phyloP scores from a whole-genome alignment of 2,329 filamentous ascomycete genomes.

The Penicillium rolfsii region DNA sequence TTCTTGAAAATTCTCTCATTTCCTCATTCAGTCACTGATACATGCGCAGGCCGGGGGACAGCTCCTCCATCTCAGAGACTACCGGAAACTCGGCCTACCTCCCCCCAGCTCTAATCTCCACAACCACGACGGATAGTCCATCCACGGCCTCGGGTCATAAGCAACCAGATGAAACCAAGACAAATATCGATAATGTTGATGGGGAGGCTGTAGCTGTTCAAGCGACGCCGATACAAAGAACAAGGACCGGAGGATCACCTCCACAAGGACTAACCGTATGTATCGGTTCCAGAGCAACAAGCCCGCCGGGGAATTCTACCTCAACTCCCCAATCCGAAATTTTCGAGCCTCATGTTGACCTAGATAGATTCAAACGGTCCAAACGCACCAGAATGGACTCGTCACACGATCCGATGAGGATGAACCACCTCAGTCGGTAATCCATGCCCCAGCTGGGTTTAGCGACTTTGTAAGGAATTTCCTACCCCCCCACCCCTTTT shows the following conservation, averaged over 20 bases:
- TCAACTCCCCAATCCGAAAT: background rate
- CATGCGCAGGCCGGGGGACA: constrained; percentile 22
- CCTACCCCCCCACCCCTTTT: background rate
- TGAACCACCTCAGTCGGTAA: constrained; percentile 74
- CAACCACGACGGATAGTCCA: background rate
- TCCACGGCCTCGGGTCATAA: background rate
- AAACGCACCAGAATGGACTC: constrained; percentile 19
- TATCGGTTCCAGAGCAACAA: background rate
- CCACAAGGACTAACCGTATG: constrained; percentile 34
- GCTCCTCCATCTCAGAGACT: constrained; percentile 11
- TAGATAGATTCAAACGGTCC: constrained; percentile 38
- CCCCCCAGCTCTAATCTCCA: constrained; percentile 1
- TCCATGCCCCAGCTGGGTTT: constrained; percentile 86
- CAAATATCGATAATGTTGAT: background rate
- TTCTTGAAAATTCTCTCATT: background rate
- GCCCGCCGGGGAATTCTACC: background rate
- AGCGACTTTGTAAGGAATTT: constrained; percentile 68
- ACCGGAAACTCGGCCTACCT: constrained; percentile 12
- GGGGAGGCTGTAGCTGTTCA: background rate
- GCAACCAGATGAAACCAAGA: constrained; percentile 6
- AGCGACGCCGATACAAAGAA: constrained; percentile 9
- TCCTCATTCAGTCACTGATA: constrained; percentile 10
- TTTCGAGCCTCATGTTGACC: constrained; percentile 7
- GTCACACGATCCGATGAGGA: constrained; percentile 66
- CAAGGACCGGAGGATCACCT: constrained; percentile 3